Conservation (phyloP, 768 basidiomycete species). For the Fibroporia radiculosa region DNA sequence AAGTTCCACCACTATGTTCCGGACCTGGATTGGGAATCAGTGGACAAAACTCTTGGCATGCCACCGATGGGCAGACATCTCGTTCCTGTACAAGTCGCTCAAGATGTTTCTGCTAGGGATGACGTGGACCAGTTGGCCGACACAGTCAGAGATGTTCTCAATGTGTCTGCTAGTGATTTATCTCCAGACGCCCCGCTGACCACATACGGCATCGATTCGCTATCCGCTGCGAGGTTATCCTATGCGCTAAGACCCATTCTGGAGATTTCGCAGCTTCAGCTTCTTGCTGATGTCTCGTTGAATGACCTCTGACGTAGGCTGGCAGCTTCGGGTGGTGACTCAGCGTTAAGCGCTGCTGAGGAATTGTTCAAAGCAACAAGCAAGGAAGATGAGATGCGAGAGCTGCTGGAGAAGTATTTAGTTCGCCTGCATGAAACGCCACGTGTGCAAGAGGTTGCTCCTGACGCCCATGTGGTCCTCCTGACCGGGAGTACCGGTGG, state of each 20-base stretch:
- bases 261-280: conserved; percentile 28
- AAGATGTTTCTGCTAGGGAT: not conserved
- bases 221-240: conserved; percentile 31
- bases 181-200: conserved; percentile 31
- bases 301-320: conserved; percentile 17
- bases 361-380: not conserved
- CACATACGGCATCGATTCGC: conserved; percentile 35
- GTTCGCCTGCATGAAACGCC: not conserved
- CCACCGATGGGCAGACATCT: not conserved
- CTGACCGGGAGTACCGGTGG: conserved; percentile 12
- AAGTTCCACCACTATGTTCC: conserved; percentile 24
- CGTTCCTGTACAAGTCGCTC: not conserved
- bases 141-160: conserved; percentile 18
- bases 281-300: conserved; percentile 26
- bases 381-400: not conserved
- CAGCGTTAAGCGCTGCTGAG: too few species aligned
- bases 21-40: conserved; percentile 23
- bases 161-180: conserved; percentile 28
- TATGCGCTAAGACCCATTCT: conserved; percentile 24
- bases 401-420: conserved; percentile 2
- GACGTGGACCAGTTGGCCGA: conserved; percentile 5
- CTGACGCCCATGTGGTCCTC: conserved; percentile 7
- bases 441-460: not conserved
- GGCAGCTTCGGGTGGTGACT: not conserved
- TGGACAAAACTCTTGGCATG: conserved; percentile 8